These are phyloP conservation scores for Boletus subparvulus DNA, from an alignment of 768 basidiomycete genomes.

Conservation along the genomic window DNA sequence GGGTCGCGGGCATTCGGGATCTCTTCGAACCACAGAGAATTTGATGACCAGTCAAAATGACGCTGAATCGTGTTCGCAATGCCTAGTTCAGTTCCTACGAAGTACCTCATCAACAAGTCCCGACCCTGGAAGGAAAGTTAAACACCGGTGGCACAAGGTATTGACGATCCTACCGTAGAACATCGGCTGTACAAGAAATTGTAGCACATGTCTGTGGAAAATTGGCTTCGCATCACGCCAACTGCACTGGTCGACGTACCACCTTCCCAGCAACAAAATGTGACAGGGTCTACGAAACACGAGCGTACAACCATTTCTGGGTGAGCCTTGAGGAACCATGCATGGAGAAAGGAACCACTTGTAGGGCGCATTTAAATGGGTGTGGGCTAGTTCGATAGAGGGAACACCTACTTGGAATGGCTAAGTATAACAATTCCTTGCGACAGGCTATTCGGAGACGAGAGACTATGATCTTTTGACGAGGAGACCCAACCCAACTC, in stretches of 20 bases:
- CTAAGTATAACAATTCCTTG: conserved; percentile 76
- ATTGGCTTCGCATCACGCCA: neutral
- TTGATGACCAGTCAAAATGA: conserved; percentile 84
- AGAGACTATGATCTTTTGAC: conserved; percentile 14
- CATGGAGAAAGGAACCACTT: conserved; percentile 81
- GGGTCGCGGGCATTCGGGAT: conserved; percentile 78
- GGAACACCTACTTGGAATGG: conserved; percentile 77
- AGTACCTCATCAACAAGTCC: conserved; percentile 82
- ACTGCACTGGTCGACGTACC: conserved; percentile 44
- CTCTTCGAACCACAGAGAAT: conserved; percentile 88
- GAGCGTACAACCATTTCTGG: conserved; percentile 69
- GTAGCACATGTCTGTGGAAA: conserved; percentile 72
- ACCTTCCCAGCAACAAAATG: conserved; percentile 94
- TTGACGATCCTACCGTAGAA: conserved; percentile 45
- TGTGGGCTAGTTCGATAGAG: neutral
- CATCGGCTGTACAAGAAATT: conserved; percentile 83
- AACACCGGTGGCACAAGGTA: neutral
- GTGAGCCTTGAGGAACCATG: conserved; percentile 83
- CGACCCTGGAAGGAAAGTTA: conserved; percentile 50
- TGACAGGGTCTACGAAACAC: conserved; percentile 89
- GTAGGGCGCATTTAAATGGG: conserved; percentile 2
- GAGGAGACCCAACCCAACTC: conserved; percentile 63
- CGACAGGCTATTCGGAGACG: conserved; percentile 1
- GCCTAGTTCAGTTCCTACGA: conserved; percentile 85
- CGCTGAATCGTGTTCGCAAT: conserved; percentile 82